Evolutionary conservation across 1,139 yeast species (phyloP), one percentile per base, ranked within the genome.

Genomic region (Magnusiomyces paraingens): DNA sequence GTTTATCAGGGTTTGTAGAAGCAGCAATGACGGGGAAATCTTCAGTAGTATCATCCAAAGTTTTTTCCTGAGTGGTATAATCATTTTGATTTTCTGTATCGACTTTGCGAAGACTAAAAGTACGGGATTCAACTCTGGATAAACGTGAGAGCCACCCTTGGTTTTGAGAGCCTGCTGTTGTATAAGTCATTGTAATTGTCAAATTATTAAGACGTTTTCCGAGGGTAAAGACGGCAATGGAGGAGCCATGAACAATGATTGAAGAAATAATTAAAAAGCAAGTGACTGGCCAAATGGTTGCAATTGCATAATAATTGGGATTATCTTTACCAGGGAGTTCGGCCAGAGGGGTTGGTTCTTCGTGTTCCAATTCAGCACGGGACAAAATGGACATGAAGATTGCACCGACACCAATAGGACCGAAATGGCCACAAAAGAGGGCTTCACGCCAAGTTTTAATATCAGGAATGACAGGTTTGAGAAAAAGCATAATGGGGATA

Each of bases 331-430:
- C 66, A 0, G 95, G 95, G 17, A 85, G 63, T 0, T 71, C 67
- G 14, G 71, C 72, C 40, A 85, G 69, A 0, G 88, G 87, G 0
- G 91, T 84, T 20, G 82, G 83, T 50, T 79, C 83, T 1, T 74
- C 75, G 12, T 80, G 76, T 65, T 89, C 96, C 49, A 93, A 75
- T 61, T 87, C 93, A 17, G 82, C 81, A 61, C 94, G 79, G 1
- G 96, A 93, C 62, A 91, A 73, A 56, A 93, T 85, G 14, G 91
- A 83, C 20, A 96, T 95, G 71, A 88, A 93, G 20, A 93, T 80
- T 1, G 98, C 98, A 59, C 98, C 98, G 11, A 93, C 99, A 54
- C 99, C 99, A 66, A 93, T 89, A 10, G 99, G 99, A 48, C 99
- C 99, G 69, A 93, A 93, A 72, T 93, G 98, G 21, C 98, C 98